Base-by-base conservation (phyloP, 2,329 filamentous ascomycete genomes). In the Fusarium anguioides region DNA sequence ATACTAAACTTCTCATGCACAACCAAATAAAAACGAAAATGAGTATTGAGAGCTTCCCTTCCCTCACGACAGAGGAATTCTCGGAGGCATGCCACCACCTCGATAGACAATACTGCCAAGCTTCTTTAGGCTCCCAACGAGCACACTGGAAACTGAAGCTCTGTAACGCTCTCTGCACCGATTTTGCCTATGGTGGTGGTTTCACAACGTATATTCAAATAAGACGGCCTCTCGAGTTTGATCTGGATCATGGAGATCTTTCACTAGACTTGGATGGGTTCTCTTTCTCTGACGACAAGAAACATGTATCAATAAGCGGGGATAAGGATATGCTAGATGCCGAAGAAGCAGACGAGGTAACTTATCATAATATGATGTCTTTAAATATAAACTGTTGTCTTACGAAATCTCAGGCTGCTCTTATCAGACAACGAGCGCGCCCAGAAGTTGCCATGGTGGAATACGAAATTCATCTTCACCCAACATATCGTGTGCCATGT, bases 381-480 rank as follows among this genome's bases (percentile, higher is more conserved):
- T 55, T 23, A 39, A 33, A 40, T 49, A 23, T 40, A 35, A 55
- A 33, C 5, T 24, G 37, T 54, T 50, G 55, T 68, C 73, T 70
- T 66, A 74, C 62, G 56, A 57, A 39, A 37, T 63, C 44, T 33
- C 58, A 86, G 83, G 81, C 81, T 39, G 79, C 76, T 40, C 69
- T 85, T 31, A 61, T 74, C 27, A 79, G 71, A 48, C 71, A 72
- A 18, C 67, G 69, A 27, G 64, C 72, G 41, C 71, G 66, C 45
- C 72, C 75, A 58, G 79, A 78, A 60, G 75, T 76, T 64, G 80
- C 80, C 54, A 80, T 83, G 71, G 87, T 92, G 68, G 84, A 86
- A 61, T 94, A 94, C 79, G 89, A 93, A 76, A 87, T 94, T 71
- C 85, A 92, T 73, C 83, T 91, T 62, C 92, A 93, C 71, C 87